Base-by-base conservation (phyloP, 2,329 filamentous ascomycete species). In the Macrophomina pseudophaseolina region DNA sequence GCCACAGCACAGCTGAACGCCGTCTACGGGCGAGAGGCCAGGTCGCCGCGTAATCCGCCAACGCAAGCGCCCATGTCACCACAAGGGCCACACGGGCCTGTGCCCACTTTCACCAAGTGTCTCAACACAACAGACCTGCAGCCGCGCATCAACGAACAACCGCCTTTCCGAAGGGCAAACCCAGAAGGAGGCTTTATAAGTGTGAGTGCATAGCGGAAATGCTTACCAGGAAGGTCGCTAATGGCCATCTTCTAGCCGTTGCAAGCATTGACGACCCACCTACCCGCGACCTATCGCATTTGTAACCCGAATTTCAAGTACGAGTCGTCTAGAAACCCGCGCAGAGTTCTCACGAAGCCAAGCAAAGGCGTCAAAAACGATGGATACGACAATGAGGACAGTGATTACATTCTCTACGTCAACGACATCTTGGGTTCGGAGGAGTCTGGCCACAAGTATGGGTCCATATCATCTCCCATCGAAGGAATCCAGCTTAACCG, bases 341-440 rank as follows among this genome's bases (percentile, higher is more conserved):
- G 95, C 69, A 88, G 95, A 78, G 95, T 99, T 59, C 85, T 99
- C 71, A 99, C 95, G 16, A 99, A 99, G 80, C 95, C 95, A 7
- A 98, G 95, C 86, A 99, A 99, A 81, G 95, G 95, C 14, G 88
- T 92, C 69, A 99, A 99, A 85, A 99, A 99, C 75, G 95, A 99
- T 81, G 95, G 95, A 4, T 99, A 95, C 75, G 95, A 99, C 76
- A 99, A 99, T 72, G 95, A 99, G 78, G 95, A 99, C 72, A 98
- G 95, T 79, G 95, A 99, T 76, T 99, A 99, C 77, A 99, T 99
- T 74, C 87, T 99, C 72, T 99, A 98, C 74, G 95, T 99, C 73
- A 99, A 99, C 78, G 95, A 99, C 77, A 99, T 99, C 70, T 84
- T 99, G 65, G 95, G 95, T 9, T 98, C 94, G 14, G 95, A 99